These are phyloP conservation scores for Lactarius hatsudake DNA, from an alignment of 768 basidiomycete genomes.

Conservation along the genomic window DNA sequence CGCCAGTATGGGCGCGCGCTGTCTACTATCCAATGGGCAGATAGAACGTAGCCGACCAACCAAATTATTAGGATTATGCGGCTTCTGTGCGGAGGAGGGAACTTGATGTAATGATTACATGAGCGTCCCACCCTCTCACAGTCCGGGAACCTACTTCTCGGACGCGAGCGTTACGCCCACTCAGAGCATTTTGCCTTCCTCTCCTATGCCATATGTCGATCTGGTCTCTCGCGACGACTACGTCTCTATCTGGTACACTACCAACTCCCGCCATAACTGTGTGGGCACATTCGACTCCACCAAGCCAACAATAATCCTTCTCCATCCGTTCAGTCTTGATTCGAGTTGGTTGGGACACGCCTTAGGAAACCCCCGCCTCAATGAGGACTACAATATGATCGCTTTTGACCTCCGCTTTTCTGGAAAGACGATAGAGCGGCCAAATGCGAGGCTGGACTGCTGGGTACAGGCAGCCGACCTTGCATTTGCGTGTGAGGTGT, in stretches of 20 bases:
- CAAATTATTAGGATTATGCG: constrained; percentile 5
- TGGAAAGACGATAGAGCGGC: constrained; percentile 55
- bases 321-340: constrained; percentile 69
- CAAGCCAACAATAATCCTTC: constrained; percentile 63
- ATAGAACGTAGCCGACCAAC: background rate
- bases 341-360: constrained; percentile 66
- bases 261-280: constrained; percentile 56
- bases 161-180: constrained; percentile 1
- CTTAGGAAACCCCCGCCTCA: constrained; percentile 62
- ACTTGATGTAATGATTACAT: constrained; percentile 14
- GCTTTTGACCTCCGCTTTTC: constrained; percentile 69
- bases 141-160: constrained; percentile 2
- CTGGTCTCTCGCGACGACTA: constrained; percentile 60
- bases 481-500: constrained; percentile 60
- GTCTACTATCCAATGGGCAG: background rate
- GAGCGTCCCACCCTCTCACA: background rate
- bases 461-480: constrained; percentile 82
- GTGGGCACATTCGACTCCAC: constrained; percentile 64
- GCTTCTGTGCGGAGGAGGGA: background rate
- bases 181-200: background rate
- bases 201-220: constrained; percentile 66
- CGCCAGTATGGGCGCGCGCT: background rate
- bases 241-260: constrained; percentile 68
- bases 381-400: constrained; percentile 61
- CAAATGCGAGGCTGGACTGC: constrained; percentile 58